phyloP scores from a whole-genome alignment of 2,329 filamentous ascomycete species.

The Lachnellula occidentalis region DNA sequence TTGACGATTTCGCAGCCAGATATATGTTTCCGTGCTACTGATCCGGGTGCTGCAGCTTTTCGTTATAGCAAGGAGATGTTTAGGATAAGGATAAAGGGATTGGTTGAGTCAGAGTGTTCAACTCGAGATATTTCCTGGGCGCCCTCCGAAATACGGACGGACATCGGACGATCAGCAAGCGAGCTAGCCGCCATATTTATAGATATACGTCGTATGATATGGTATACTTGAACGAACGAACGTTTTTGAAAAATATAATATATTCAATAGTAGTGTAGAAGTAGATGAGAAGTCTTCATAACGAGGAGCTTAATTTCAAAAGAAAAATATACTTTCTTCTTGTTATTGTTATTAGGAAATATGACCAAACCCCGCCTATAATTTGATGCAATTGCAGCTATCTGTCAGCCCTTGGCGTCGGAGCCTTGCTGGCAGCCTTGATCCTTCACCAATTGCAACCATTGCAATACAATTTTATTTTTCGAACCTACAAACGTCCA shows the following conservation, averaged over 20 bases:
- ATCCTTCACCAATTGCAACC: background rate
- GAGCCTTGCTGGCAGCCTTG: slow-evolving; percentile 6
- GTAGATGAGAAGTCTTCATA: background rate
- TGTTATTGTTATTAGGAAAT: no score
- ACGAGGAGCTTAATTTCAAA: background rate
- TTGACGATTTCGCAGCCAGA: slow-evolving; percentile 9
- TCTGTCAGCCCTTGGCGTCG: background rate
- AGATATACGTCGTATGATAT: background rate
- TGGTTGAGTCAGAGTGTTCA: background rate
- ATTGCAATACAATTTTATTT: background rate
- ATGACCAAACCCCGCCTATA: no score
- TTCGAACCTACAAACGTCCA: background rate
- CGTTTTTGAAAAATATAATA: background rate
- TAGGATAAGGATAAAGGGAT: background rate
- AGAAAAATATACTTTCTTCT: background rate
- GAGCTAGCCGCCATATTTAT: background rate
- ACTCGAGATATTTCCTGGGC: background rate
- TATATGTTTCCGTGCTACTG: background rate
- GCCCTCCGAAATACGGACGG: background rate
- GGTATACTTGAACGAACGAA: no score
- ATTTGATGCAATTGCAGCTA: background rate
- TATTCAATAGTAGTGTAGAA: background rate
- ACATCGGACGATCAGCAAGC: background rate
- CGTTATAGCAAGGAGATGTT: background rate
- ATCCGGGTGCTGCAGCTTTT: background rate